Evolutionary conservation across 2,329 filamentous ascomycete genomes (phyloP).

Genomic region (Neofusicoccum sp.): DNA sequence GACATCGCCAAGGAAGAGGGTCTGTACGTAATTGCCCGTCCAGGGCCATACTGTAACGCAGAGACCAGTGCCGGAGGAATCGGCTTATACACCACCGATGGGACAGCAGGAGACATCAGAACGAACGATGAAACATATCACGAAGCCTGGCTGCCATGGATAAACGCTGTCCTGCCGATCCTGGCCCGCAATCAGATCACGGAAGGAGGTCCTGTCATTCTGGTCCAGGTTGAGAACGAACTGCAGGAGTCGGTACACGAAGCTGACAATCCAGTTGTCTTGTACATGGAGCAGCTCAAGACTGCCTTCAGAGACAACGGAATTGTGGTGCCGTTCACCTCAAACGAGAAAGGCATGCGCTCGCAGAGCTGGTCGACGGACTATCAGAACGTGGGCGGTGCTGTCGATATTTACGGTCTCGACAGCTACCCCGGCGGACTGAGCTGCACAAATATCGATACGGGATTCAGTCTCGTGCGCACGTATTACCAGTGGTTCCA

Average conservation of each 20-base stretch:
- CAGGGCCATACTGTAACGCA: slow-evolving; percentile 63
- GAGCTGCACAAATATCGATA: slow-evolving; percentile 50
- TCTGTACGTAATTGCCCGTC: slow-evolving; percentile 56
- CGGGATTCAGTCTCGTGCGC: slow-evolving; percentile 54
- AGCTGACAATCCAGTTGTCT: slow-evolving; percentile 50
- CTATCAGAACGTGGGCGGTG: slow-evolving; percentile 55
- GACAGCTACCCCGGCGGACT: slow-evolving; percentile 62
- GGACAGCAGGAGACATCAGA: slow-evolving; percentile 54
- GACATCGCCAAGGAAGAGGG: slow-evolving; percentile 55
- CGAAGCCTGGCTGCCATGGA: slow-evolving; percentile 55
- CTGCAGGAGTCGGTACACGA: slow-evolving; percentile 33
- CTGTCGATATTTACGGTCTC: slow-evolving; percentile 54
- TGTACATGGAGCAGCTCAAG: slow-evolving; percentile 60
- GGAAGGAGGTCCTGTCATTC: slow-evolving; percentile 52
- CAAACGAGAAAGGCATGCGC: slow-evolving; percentile 61
- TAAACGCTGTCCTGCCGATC: slow-evolving; percentile 50
- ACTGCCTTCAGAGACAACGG: slow-evolving; percentile 54
- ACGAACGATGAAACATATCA: slow-evolving; percentile 55
- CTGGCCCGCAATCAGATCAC: slow-evolving; percentile 56
- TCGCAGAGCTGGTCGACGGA: slow-evolving; percentile 61
- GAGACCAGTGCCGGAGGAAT: slow-evolving; percentile 63
- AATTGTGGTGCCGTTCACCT: slow-evolving; percentile 57
- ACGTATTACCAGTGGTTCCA: slow-evolving; percentile 50
- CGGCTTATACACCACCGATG: slow-evolving; percentile 62
- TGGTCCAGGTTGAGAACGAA: slow-evolving; percentile 61